Base-by-base conservation (phyloP, 2,329 filamentous ascomycete species). In the Penicillium sp. region DNA sequence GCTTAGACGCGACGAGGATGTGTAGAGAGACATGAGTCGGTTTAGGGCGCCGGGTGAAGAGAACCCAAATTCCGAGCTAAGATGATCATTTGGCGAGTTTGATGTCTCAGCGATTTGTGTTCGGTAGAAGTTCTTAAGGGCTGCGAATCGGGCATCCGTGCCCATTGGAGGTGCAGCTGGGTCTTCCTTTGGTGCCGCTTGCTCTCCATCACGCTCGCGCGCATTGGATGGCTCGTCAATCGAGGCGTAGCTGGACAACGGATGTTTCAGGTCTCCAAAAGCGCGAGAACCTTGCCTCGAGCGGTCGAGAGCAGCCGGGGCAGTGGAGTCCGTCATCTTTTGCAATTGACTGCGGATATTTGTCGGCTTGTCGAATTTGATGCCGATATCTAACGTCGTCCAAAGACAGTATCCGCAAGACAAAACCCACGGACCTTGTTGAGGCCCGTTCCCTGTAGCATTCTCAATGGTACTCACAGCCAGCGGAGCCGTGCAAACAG, bases 361-460 rank as follows among this genome's bases (percentile, higher is more conserved):
- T 56, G 90, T 94, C 10, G 89, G 86, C 65, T 93, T 92, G 67
- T 93, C 90, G 69, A 99, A 95, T 66, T 90, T 86, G 72, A 99
- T 87, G 36, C 89, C 91, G 40, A 96, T 89, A 69, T 99, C 94
- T 50, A 88, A 82, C 1, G 91, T 93, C 60, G 85, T 90, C 94
- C 94, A 99, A 73, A 89, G 87, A 78, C 94, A 99, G 75, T 96
- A 96, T 49, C 87, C 85, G 77, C 94, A 99, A 36, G 87, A 84
- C 40, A 99, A 80, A 33, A 93, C 86, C 74, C 88, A 97, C 0
- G 89, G 87, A 1, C 83, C 82, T 49, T 76, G 73, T 50, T 75
- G 75, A 16, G 67, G 62, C n/a, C 68, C 61, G 60, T 69, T 73
- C 61, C 73, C 69, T 48, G 72, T 63, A 62, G 72, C 81, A 35